phyloP scores from a whole-genome alignment of 179 eudicot genomes.

The Drosera spatulata region DNA sequence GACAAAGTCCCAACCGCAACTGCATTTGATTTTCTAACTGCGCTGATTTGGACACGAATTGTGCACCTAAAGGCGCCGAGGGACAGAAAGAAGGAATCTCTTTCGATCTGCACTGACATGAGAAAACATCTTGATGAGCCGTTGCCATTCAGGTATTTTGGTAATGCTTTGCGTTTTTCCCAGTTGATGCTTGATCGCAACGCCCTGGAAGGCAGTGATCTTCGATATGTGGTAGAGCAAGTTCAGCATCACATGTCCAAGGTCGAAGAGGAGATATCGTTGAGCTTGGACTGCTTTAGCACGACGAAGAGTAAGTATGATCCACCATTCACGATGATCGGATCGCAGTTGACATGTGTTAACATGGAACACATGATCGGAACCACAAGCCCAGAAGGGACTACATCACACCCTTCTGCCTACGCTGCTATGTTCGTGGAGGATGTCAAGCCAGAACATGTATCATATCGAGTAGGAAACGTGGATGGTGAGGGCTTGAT shows the following conservation, averaged over 20 bases:
- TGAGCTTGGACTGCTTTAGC: conserved; percentile 20
- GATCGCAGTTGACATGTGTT: conserved; percentile 41
- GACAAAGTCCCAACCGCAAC: conserved; percentile 20
- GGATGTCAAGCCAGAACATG: conserved; percentile 45
- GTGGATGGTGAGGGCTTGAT: conserved; percentile 43
- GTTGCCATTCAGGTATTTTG: conserved; percentile 38
- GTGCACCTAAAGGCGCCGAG: conserved; percentile 3
- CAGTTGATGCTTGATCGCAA: conserved; percentile 8
- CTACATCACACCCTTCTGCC: conserved; percentile 19
- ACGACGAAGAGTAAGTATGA: conserved; percentile 16
- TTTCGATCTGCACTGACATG: conserved; percentile 36
- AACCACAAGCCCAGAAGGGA: background rate
- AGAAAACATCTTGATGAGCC: conserved; percentile 23
- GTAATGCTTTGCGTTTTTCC: conserved; percentile 42
- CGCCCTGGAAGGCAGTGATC: conserved; percentile 3
- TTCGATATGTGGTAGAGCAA: conserved; percentile 11
- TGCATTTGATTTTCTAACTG: conserved; percentile 44
- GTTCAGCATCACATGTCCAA: conserved; percentile 27
- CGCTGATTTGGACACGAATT: conserved; percentile 44
- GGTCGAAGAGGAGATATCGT: conserved; percentile 30
- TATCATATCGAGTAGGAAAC: conserved; percentile 33
- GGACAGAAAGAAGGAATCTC: conserved; percentile 7
- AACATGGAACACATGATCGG: conserved; percentile 33
- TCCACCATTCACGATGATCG: conserved; percentile 28
- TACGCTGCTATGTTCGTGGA: conserved; percentile 31